A percentile compares a stretch with the other conserved stretches of the same genome.
phyloP scores from a whole-genome alignment of 139 green algal species.

The Picochlorum sp. region DNA sequence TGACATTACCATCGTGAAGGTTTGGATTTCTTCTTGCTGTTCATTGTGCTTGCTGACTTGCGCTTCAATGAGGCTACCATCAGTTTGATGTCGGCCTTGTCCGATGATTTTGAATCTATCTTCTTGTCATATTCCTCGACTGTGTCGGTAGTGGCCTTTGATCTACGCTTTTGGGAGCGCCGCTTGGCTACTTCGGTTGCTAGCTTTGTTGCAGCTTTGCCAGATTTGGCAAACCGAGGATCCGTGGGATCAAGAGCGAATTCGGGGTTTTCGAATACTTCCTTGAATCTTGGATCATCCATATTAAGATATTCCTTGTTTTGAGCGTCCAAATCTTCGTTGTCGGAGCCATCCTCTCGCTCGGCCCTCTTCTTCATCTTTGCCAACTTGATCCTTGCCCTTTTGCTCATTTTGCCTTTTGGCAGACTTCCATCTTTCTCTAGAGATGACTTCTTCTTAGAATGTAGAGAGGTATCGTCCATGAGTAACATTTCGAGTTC shows the following conservation, averaged over 20 bases:
- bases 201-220: conserved; percentile 2
- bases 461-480: conserved; percentile 64
- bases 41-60: conserved; percentile 24
- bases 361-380: conserved; percentile 24
- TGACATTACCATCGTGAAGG: no score
- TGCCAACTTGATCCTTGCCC: conserved; percentile 33
- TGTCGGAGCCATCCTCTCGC: conserved; percentile 31
- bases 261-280: conserved; percentile 49
- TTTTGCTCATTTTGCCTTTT: conserved; percentile 26
- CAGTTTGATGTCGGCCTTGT: conserved; percentile 31
- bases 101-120: neutral
- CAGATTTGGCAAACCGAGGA: conserved; percentile 56
- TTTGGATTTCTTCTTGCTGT: neutral
- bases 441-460: conserved; percentile 9
- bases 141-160: neutral
- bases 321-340: conserved; percentile 19
- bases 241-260: conserved; percentile 91
- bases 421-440: neutral
- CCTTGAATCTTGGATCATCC: conserved; percentile 67
- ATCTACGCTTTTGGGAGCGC: conserved; percentile 2
- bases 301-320: conserved; percentile 39
- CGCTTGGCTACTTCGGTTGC: conserved; percentile 2
- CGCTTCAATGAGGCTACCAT: conserved; percentile 70
- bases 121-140: neutral
- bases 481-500: conserved; percentile 92